Evolutionary conservation across 1,284 basidiomycete genomes (phyloP).

Genomic region (Garcileccinum viscosum): DNA sequence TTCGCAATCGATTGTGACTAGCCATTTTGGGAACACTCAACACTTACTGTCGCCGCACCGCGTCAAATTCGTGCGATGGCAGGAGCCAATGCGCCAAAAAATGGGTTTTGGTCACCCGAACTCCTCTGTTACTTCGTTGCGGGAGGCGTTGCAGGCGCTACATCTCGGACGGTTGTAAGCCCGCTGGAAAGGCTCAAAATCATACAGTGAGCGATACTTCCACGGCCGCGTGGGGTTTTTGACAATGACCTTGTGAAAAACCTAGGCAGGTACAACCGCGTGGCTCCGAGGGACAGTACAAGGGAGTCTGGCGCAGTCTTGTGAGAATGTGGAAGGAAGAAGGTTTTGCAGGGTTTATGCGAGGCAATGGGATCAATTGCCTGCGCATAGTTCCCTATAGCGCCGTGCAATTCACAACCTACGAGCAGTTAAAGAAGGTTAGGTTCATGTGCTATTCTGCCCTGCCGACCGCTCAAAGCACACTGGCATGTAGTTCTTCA

Average conservation of each 20-base stretch:
- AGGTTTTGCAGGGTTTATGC: slow-evolving; percentile 91
- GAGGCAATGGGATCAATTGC: slow-evolving; percentile 93
- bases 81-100: slow-evolving; percentile 32
- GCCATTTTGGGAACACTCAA: not conserved
- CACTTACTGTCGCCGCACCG: slow-evolving; percentile 9
- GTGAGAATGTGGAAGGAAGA: slow-evolving; percentile 92
- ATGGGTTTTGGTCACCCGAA: slow-evolving; percentile 39
- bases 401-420: slow-evolving; percentile 88
- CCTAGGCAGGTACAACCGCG: slow-evolving; percentile 80
- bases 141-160: slow-evolving; percentile 82
- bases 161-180: slow-evolving; percentile 89
- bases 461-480: slow-evolving; percentile 14
- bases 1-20: not conserved
- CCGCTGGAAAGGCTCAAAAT: slow-evolving; percentile 94
- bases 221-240: not conserved
- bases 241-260: slow-evolving; percentile 10
- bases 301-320: slow-evolving; percentile 83
- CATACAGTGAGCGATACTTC: slow-evolving; percentile 74
- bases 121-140: slow-evolving; percentile 61
- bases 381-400: slow-evolving; percentile 84
- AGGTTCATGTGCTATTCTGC: slow-evolving; percentile 2
- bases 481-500: slow-evolving; percentile 77
- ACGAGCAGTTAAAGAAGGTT: slow-evolving; percentile 87
- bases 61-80: slow-evolving; percentile 23
- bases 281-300: slow-evolving; percentile 70